Percentiles rank a stretch among this genome's conserved stretches.
Evolutionary conservation across 202 grass and related monocot genomes (phyloP).

Genomic region (Digitaria exilis): DNA sequence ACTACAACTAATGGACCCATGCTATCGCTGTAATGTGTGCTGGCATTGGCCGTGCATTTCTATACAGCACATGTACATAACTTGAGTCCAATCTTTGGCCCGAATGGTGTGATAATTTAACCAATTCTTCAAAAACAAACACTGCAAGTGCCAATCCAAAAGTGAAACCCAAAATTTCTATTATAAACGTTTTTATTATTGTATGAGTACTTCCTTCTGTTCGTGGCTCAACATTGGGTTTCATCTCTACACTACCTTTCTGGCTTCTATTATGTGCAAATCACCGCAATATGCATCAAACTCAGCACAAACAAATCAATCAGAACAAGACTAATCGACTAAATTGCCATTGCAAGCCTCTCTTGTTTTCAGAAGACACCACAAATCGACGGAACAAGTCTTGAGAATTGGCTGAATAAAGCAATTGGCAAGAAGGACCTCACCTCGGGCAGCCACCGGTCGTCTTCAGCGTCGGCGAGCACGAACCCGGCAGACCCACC

Average conservation of each 20-base stretch:
- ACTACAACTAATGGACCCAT: not conserved
- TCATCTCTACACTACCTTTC: not conserved
- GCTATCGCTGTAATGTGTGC: not conserved
- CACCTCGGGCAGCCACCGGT: constrained; percentile 94
- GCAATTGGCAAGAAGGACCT: not conserved
- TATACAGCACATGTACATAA: not conserved
- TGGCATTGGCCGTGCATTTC: not conserved
- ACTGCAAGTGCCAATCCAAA: not conserved
- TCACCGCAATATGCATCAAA: not conserved
- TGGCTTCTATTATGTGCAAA: not conserved
- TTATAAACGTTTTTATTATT: too few relatives aligned
- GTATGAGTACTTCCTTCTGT: too few relatives aligned
- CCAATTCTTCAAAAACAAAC: not conserved
- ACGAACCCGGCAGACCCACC: constrained; percentile 59
- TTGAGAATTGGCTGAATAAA: not conserved
- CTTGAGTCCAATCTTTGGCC: not conserved
- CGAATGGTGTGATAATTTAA: not conserved
- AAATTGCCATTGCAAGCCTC: not conserved
- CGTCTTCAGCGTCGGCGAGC: constrained; percentile 88
- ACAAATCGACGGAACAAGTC: not conserved
- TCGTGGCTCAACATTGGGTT: too few relatives aligned
- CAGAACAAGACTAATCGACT: not conserved
- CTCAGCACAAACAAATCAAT: not conserved
- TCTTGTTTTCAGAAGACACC: not conserved
- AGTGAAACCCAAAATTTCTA: not conserved